Evolutionary conservation across 805 yeast species (phyloP), one percentile per base, ranked within the genome.

Genomic region (Kazachstania kunashirensis): DNA sequence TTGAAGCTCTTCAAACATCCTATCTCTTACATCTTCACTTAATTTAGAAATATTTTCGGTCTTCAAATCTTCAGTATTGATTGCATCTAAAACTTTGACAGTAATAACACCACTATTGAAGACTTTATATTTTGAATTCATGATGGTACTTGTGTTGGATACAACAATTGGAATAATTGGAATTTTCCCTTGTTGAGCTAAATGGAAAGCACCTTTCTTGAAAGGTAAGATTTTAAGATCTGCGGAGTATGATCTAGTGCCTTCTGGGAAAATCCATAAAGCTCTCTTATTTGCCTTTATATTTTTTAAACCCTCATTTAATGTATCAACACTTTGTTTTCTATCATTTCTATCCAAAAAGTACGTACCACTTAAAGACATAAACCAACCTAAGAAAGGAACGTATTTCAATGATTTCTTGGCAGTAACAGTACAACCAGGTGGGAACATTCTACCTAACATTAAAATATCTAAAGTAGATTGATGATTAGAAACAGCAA

Each of bases 201-300:
- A 71, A 61, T 92, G 96, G 77, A 92, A 92, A 0, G 97, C 96
- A 38, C 99, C 99, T 57, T 92, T 92, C 62, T 92, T 92, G 65
- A 92, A 85, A 1, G 95, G 94, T 34, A 85, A 68, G 56, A 92
- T 62, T 3, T 69, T 75, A 34, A 94, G 79, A 24, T 68, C 69
- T 17, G 73, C 61, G 9, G 81, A 63, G 45, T 79, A 82, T 0
- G 96, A 85, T 61, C 99, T 75, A 2, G 98, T 92, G 19, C 99
- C 99, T 62, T 92, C 99, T 18, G 97, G 96, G 68, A 88, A 92
- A 63, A 92, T 76, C 71, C 79, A 92, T 17, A 92, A 69, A 12
- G 81, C 84, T 49, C 88, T 78, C 52, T 77, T 75, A 33, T 77
- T 67, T 4, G 57, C 52, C 53, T 77, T 78, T 57, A 92, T 67